Percentiles rank a stretch among this genome's conserved stretches.
phyloP scores from a whole-genome alignment of 345 rosid species.

The Hypericum androsaemum region DNA sequence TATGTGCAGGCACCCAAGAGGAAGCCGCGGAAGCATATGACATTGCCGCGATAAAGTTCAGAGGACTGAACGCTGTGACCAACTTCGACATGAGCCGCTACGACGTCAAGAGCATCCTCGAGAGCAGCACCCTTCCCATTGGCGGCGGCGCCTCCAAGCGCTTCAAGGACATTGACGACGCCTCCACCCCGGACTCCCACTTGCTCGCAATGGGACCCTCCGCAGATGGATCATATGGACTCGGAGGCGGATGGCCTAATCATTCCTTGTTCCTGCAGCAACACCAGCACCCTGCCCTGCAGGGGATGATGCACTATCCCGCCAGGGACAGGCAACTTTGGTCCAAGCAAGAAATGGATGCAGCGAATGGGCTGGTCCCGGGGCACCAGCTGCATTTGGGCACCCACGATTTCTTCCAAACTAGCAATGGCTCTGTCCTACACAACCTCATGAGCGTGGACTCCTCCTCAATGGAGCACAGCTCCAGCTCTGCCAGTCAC shows the following conservation, averaged over 20 bases:
- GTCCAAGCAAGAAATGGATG: constrained; percentile 62
- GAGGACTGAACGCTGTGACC: constrained; percentile 22
- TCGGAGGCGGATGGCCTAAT: constrained; percentile 27
- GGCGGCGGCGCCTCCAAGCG: constrained; percentile 23
- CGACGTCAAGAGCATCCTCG: constrained; percentile 20
- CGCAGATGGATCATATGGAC: too few species aligned
- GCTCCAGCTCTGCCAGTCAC: constrained; percentile 27
- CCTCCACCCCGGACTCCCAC: too few species aligned
- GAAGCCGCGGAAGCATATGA: constrained; percentile 30
- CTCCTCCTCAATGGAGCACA: constrained; percentile 39
- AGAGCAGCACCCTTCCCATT: constrained; percentile 22
- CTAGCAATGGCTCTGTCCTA: constrained; percentile 13
- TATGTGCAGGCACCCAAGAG: constrained; percentile 20
- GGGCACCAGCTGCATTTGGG: constrained; percentile 28
- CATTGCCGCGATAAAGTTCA: constrained; percentile 25
- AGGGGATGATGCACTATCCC: constrained; percentile 24
- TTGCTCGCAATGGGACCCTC: too few species aligned
- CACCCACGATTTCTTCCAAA: constrained; percentile 46
- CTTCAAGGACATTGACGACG: constrained; percentile 3
- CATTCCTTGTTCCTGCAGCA: constrained; percentile 36
- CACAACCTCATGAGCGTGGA: constrained; percentile 39
- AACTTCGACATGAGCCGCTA: constrained; percentile 27
- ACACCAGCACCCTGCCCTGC: constrained; percentile 17
- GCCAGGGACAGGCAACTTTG: constrained; percentile 34
- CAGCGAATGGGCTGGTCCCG: background rate